Evolutionary conservation across 2,329 filamentous ascomycete species (phyloP).

Genomic region (Immersiporthe knoxdaviesiana): DNA sequence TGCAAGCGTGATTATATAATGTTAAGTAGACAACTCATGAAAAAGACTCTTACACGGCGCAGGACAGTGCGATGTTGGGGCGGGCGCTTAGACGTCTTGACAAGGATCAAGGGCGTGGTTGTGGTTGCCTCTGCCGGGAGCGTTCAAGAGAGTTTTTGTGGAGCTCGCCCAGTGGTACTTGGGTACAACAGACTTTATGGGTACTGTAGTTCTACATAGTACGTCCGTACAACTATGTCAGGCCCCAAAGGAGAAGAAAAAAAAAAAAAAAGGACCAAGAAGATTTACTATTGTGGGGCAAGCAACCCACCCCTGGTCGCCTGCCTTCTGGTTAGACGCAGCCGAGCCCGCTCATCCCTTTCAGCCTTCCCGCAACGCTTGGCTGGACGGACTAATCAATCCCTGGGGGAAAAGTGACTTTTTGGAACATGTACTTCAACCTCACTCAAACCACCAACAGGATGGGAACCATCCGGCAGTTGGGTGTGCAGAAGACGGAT

Average conservation of each 20-base stretch:
- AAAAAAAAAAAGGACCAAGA: background rate
- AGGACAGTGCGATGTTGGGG: conserved; percentile 3
- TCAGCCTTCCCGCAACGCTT: conserved; percentile 10
- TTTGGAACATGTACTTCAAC: conserved; percentile 20
- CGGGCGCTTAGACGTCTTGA: background rate
- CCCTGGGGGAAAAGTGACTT: background rate
- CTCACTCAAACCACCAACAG: conserved; percentile 15
- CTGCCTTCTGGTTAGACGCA: background rate
- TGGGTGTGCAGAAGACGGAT: background rate
- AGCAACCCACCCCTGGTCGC: background rate
- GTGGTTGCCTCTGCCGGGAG: background rate
- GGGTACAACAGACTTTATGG: background rate
- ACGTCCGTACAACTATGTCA: background rate
- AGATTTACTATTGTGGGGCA: background rate
- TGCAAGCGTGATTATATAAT: conserved; percentile 18
- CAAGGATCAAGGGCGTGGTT: conserved; percentile 4
- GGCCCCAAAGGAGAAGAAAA: background rate
- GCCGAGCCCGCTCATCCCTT: conserved; percentile 18
- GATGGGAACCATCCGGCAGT: conserved; percentile 5
- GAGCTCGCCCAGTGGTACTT: background rate
- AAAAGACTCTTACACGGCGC: background rate
- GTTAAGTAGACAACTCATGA: background rate
- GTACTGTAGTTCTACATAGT: no score
- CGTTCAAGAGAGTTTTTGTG: background rate
- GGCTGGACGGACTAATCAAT: background rate